phyloP scores from a whole-genome alignment of 768 basidiomycete genomes.

The Kwoniella newhampshirensis region DNA sequence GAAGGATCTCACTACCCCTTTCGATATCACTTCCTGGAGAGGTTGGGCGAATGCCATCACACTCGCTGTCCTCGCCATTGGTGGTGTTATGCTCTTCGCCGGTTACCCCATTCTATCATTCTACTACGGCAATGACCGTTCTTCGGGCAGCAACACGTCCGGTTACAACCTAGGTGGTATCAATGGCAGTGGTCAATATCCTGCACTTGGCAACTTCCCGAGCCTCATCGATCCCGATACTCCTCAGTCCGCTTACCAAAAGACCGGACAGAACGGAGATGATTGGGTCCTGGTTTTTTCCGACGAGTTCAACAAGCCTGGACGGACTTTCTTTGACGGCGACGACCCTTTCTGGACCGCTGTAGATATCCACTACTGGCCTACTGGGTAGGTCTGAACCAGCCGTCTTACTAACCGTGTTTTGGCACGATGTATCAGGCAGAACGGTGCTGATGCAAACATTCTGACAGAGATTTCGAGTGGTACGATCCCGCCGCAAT shows the following conservation, averaged over 20 bases:
- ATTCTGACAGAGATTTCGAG: constrained; percentile 58
- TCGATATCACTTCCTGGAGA: constrained; percentile 66
- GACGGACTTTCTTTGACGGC: constrained; percentile 72
- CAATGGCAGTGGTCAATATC: constrained; percentile 71
- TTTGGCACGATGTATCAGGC: background rate
- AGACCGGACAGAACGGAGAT: constrained; percentile 60
- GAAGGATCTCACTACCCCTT: constrained; percentile 60
- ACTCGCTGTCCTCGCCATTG: constrained; percentile 61
- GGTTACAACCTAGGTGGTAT: constrained; percentile 74
- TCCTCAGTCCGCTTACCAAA: constrained; percentile 57
- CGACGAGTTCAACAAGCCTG: constrained; percentile 80
- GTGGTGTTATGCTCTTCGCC: constrained; percentile 49
- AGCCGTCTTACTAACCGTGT: background rate
- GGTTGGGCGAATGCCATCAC: constrained; percentile 74
- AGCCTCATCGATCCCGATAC: constrained; percentile 77
- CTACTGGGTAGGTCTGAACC: constrained; percentile 35
- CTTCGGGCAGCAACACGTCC: constrained; percentile 27
- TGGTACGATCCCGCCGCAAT: constrained; percentile 80
- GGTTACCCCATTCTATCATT: constrained; percentile 45
- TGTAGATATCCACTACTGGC: constrained; percentile 55
- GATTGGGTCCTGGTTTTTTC: constrained; percentile 74
- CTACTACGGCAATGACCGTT: constrained; percentile 22
- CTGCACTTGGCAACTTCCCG: constrained; percentile 55
- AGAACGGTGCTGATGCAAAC: constrained; percentile 4
- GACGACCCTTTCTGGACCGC: constrained; percentile 72